Base-by-base conservation (phyloP, 2,329 filamentous ascomycete species). In the Thelonectria blattea region DNA sequence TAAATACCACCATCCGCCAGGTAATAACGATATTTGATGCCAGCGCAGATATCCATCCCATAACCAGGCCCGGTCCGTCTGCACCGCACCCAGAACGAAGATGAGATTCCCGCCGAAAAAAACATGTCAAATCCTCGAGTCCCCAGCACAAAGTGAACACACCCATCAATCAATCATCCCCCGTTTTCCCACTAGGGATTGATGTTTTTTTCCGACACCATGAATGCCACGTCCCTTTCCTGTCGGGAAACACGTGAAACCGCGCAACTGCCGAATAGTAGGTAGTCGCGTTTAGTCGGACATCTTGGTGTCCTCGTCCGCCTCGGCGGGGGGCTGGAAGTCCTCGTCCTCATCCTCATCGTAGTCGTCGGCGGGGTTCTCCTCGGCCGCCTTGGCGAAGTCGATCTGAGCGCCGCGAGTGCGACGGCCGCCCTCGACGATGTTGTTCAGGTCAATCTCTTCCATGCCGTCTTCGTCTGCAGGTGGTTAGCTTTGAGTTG, bases 321-420 rank as follows among this genome's bases (percentile, higher is more conserved):
- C 27, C 61, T 87, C 83, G 55, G 84, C 84, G 41, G 84, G 75
- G 52, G 86, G 86, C 73, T 88, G 81, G 74, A 89, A 89, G 70
- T 83, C 87, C 47, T 88, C 90, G 61, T 91, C 89, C 47, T 91
- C 91, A 0, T 95, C 91, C 46, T 93, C 92, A 30, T 94, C 91
- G 4, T 93, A 91, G 5, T 93, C 91, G 8, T 88, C 86, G 65
- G 83, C 86, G 48, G 86, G 87, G 70, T 91, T 85, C 77, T 96
- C 88, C 78, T 91, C 84, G 24, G 92, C 92, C 18, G 93, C 93
- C 82, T 96, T 93, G 72, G 91, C 90, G 79, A 92, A 98, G 83
- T 98, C 92, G 75, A 98, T 97, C 73, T 88, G 85, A 78, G 92
- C 91, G 74, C 93, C 93, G 73, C 94, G 94, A 65, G 94, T 98